A percentile compares a stretch with the other conserved stretches of the same genome.
Conservation (phyloP, 257 asterid genomes). For the Capsicum baccatum region DNA sequence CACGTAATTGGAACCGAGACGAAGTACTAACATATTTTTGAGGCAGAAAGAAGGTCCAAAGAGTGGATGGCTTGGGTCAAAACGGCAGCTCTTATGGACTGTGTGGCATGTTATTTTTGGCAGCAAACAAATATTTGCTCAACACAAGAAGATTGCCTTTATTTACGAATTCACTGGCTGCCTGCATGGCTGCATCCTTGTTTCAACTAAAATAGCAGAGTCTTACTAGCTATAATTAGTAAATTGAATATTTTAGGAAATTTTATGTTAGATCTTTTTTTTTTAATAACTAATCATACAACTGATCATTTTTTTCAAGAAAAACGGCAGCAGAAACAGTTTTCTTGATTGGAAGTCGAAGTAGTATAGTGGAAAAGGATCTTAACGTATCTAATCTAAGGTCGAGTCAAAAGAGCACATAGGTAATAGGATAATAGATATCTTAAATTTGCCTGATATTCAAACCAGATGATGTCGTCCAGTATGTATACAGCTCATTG, state of each 20-base stretch:
- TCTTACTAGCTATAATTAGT: background rate
- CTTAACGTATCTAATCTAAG: too few relatives aligned
- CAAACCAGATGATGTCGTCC: too few relatives aligned
- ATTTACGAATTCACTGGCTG: constrained; percentile 39
- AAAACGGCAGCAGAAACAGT: too few relatives aligned
- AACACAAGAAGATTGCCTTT: constrained; percentile 48
- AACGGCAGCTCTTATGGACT: constrained; percentile 57
- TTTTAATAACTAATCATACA: background rate
- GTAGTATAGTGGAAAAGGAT: background rate
- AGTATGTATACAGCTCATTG: too few relatives aligned
- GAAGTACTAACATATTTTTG: constrained; percentile 50
- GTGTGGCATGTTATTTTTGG: constrained; percentile 46
- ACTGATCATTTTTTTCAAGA: background rate
- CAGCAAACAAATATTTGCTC: constrained; percentile 28
- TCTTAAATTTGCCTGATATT: too few relatives aligned
- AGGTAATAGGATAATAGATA: too few relatives aligned
- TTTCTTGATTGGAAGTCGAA: background rate
- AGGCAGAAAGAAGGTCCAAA: constrained; percentile 58
- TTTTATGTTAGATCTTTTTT: background rate
- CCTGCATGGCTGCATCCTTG: too few relatives aligned
- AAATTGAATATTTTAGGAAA: background rate
- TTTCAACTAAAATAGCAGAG: background rate
- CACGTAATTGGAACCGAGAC: background rate
- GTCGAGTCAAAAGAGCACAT: too few relatives aligned
- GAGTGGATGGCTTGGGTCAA: constrained; percentile 76